Conservation (phyloP, 805 yeast species). For the Clavispora phyllophila region DNA sequence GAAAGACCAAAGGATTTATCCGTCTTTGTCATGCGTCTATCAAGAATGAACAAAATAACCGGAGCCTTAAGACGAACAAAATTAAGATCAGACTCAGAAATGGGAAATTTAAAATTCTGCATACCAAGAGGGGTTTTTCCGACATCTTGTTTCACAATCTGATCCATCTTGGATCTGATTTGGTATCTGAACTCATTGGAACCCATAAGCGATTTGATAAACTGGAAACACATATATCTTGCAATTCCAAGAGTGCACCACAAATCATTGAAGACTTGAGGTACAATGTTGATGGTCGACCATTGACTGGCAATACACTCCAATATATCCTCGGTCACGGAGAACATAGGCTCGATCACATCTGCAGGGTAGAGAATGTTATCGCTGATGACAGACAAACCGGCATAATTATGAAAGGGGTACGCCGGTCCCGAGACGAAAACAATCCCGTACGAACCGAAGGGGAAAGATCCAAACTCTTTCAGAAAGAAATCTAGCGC, state of each 20-base stretch:
- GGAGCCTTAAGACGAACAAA: conserved; percentile 82
- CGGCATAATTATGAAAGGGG: conserved; percentile 57
- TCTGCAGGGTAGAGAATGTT: conserved; percentile 65
- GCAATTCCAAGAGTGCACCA: conserved; percentile 91
- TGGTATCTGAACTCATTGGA: conserved; percentile 72
- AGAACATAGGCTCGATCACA: conserved; percentile 72
- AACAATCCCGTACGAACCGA: conserved; percentile 70
- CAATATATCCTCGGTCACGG: conserved; percentile 62
- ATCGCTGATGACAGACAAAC: conserved; percentile 59
- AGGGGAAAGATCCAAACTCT: conserved; percentile 92
- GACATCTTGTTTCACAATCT: conserved; percentile 67
- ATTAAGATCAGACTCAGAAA: conserved; percentile 53
- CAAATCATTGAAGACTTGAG: conserved; percentile 68
- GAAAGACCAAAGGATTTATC: conserved; percentile 90
- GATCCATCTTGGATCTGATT: conserved; percentile 59
- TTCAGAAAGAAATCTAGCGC: conserved; percentile 80
- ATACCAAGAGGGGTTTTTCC: conserved; percentile 78
- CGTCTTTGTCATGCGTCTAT: conserved; percentile 91
- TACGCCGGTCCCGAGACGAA: conserved; percentile 45
- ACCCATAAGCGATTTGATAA: conserved; percentile 71
- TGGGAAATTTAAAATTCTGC: conserved; percentile 63
- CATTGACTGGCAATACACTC: conserved; percentile 81
- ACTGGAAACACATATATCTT: conserved; percentile 73
- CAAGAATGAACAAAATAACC: conserved; percentile 74
- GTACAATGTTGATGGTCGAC: conserved; percentile 89